Percentiles rank a stretch among this genome's conserved stretches.
Evolutionary conservation across 2,329 filamentous ascomycete genomes (phyloP).

Genomic region (Ascochyta fabae): DNA sequence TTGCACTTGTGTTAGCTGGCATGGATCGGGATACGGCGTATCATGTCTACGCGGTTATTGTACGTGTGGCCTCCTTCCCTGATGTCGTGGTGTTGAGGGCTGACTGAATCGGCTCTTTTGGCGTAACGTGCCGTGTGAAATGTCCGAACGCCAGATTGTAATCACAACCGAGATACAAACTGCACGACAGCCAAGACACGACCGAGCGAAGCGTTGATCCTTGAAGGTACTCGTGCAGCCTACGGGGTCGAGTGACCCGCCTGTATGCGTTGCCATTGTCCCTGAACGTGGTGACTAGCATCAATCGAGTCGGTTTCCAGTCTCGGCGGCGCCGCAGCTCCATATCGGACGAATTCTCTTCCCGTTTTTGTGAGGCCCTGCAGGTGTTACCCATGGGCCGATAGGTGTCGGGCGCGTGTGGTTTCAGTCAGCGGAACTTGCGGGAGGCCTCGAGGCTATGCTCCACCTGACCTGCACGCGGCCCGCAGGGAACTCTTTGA

Average conservation of each 20-base stretch:
- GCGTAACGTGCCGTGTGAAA: neutral
- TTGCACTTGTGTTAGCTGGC: neutral
- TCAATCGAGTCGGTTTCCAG: constrained; percentile 8
- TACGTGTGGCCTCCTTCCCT: neutral
- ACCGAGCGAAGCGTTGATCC: neutral
- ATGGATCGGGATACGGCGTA: constrained; percentile 1
- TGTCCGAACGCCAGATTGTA: neutral
- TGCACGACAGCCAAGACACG: neutral
- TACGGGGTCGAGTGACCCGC: constrained; percentile 12
- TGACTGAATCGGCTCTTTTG: neutral
- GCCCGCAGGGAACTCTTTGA: neutral
- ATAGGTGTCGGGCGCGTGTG: constrained; percentile 15
- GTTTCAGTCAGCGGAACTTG: constrained; percentile 12
- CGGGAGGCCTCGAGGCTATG: neutral
- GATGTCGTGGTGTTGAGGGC: neutral
- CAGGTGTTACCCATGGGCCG: constrained; percentile 19
- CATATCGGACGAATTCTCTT: constrained; percentile 2
- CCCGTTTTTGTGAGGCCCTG: constrained; percentile 12
- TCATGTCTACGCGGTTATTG: neutral
- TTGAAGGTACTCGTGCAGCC: neutral
- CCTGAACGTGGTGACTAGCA: constrained; percentile 4
- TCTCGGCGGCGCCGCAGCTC: constrained; percentile 1
- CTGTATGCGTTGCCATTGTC: constrained; percentile 4
- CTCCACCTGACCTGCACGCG: neutral
- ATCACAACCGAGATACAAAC: neutral